Evolutionary conservation across 148 eudicot species (phyloP).

Genomic region (Rhododendron vialii): DNA sequence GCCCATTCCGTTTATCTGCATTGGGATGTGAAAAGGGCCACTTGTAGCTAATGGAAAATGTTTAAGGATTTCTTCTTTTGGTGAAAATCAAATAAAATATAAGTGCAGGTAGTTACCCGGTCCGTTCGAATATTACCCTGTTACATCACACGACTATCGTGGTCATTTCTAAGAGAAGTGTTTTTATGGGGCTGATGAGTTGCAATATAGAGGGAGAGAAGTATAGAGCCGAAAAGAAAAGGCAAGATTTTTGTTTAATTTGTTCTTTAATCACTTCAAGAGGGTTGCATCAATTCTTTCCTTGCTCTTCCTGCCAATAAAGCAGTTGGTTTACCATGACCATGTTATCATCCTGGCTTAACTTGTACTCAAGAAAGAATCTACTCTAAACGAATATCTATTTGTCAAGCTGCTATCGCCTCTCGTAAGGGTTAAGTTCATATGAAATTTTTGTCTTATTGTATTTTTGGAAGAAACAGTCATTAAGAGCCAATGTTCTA

Average conservation of each 20-base stretch:
- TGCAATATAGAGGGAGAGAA: neutral
- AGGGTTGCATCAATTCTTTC: neutral
- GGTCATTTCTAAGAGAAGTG: neutral
- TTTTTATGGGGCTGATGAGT: neutral
- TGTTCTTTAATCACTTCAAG: neutral
- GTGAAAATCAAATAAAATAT: neutral
- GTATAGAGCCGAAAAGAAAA: neutral
- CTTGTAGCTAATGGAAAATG: neutral
- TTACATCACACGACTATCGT: neutral
- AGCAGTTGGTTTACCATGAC: neutral
- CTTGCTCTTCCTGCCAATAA: neutral
- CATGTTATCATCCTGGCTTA: neutral
- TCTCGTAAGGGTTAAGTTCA: neutral
- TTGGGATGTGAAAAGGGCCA: neutral
- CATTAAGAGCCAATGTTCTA: neutral
- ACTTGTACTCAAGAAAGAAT: neutral
- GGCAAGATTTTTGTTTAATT: neutral
- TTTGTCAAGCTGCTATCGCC: neutral
- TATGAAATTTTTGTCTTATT: neutral
- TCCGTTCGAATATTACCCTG: too few relatives aligned
- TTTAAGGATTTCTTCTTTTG: neutral
- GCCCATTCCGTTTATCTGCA: neutral
- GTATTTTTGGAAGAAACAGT: neutral
- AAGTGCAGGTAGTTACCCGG: too few relatives aligned
- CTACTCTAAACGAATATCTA: neutral